phyloP scores from a whole-genome alignment of 2,329 filamentous ascomycete species.

The Gaeumannomyces sp. region DNA sequence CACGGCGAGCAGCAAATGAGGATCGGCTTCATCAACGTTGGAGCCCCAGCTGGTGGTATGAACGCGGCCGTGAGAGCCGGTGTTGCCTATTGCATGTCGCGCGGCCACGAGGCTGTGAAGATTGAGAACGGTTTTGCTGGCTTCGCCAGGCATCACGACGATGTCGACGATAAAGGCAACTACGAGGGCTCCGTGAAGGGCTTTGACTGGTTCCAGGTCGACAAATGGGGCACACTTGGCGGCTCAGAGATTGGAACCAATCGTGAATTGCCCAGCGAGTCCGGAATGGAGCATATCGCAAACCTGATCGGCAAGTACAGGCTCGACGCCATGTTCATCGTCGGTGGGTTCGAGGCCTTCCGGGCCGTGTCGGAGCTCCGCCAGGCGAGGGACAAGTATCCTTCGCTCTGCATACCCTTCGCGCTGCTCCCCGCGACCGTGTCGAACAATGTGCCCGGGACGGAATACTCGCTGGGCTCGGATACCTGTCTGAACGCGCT shows the following conservation, averaged over 20 bases:
- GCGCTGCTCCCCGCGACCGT: slow-evolving; percentile 91
- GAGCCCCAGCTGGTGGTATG: slow-evolving; percentile 95
- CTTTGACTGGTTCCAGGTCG: slow-evolving; percentile 89
- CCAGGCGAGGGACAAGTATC: slow-evolving; percentile 69
- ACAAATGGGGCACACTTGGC: slow-evolving; percentile 91
- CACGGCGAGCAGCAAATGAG: slow-evolving; percentile 63
- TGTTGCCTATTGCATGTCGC: slow-evolving; percentile 84
- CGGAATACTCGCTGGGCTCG: slow-evolving; percentile 92
- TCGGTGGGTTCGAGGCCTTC: slow-evolving; percentile 96
- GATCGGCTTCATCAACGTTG: slow-evolving; percentile 94
- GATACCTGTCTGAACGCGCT: slow-evolving; percentile 96
- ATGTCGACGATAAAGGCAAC: slow-evolving; percentile 37
- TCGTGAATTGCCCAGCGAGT: slow-evolving; percentile 80
- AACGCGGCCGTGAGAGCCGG: slow-evolving; percentile 92
- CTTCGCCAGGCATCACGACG: slow-evolving; percentile 81
- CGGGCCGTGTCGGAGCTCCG: slow-evolving; percentile 84
- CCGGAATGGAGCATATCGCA: slow-evolving; percentile 76
- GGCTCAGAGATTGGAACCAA: slow-evolving; percentile 98
- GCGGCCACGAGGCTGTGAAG: slow-evolving; percentile 87
- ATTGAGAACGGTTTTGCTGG: slow-evolving; percentile 97
- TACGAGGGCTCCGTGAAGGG: slow-evolving; percentile 77
- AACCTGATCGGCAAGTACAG: slow-evolving; percentile 78
- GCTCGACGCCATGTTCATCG: slow-evolving; percentile 85
- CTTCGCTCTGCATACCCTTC: slow-evolving; percentile 88
- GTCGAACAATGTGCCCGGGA: slow-evolving; percentile 96